Percentiles rank a stretch among this genome's conserved stretches.
Conservation (phyloP, 140 eudicot species). For the Anethum foeniculum region DNA sequence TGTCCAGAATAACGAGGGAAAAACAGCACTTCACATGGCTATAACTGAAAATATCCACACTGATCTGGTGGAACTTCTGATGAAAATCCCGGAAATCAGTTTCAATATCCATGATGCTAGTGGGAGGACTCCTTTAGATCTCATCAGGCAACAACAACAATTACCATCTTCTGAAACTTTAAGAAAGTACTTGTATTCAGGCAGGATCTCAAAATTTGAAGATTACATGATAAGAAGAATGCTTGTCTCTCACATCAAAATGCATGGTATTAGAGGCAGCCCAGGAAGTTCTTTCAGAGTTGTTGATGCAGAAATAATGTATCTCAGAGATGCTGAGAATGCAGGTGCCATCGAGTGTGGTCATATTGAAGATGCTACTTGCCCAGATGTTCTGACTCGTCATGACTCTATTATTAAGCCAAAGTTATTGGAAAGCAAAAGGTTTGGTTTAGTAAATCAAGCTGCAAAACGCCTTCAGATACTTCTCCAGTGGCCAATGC, state of each 20-base stretch:
- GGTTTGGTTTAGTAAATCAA: constrained; percentile 20
- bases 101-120: constrained; percentile 49
- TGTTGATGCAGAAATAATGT: constrained; percentile 56
- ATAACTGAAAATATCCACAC: constrained; percentile 54
- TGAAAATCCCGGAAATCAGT: constrained; percentile 47
- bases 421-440: constrained; percentile 13
- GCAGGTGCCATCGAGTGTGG: constrained; percentile 21
- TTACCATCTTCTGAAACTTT: constrained; percentile 63
- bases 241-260: constrained; percentile 50
- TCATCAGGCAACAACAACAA: constrained; percentile 58
- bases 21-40: constrained; percentile 85
- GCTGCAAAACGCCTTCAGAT: constrained; percentile 43
- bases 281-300: constrained; percentile 75
- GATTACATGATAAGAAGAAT: constrained; percentile 47
- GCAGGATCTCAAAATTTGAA: constrained; percentile 49
- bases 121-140: constrained; percentile 70
- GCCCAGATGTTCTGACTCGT: constrained; percentile 44
- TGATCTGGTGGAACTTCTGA: constrained; percentile 59
- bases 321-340: constrained; percentile 31
- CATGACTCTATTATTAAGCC: constrained; percentile 24
- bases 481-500: constrained; percentile 41
- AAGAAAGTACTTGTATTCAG: constrained; percentile 54
- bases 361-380: constrained; percentile 18
- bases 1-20: constrained; percentile 51
- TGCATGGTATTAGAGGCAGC: constrained; percentile 59